Evolutionary conservation across 495 filamentous ascomycete species (phyloP), one percentile per base, ranked within the genome.

Genomic region (Aspergillus conjunctus): DNA sequence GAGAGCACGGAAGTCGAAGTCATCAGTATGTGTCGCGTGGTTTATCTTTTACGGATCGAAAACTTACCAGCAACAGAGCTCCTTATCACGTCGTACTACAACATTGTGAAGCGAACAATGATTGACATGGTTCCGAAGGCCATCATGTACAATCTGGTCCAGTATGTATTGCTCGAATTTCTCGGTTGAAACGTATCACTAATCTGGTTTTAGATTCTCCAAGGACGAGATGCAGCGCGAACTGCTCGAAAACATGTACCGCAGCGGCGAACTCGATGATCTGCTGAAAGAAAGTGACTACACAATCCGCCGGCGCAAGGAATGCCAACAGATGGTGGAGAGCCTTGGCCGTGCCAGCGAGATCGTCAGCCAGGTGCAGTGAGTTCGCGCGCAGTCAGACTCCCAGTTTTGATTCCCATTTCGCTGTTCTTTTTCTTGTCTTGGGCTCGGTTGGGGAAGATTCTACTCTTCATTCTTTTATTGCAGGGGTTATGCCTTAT

Each of bases 91-190:
- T 97, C 92, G 4, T 99, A 99, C 83, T 99, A 88, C 79, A 96
- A 94, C 77, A 98, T 99, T 72, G 93, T 96, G 51, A 90, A 91
- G 79, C 84, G 93, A 59, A 99, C 95, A 51, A 94, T 99, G 93
- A 97, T 98, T 62, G 95, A 99, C 68, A 99, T 98, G 95, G 95
- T 99, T 4, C 95, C 95, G 41, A 99, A 99, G 79, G 94, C 95
- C 18, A 94, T 99, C 76, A 99, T 99, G 95, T 83, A 97, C 53
- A 96, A 87, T 57, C 85, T 99, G 43, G 95, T 99, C 26, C 86
- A 90, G 91, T 97, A 87, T 63, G 91, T 86, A 51, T 46, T 26
- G 49, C 6, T 31, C 52, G 63, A 56, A 66, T 22, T 7, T 4
- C 15, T 9, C 15, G 39, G 12, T 44, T 32, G 9, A 32, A 37